Percentiles rank a stretch among this genome's conserved stretches.
Evolutionary conservation across 495 filamentous ascomycete species (phyloP).

Genomic region (Lentithecium fluviatile): DNA sequence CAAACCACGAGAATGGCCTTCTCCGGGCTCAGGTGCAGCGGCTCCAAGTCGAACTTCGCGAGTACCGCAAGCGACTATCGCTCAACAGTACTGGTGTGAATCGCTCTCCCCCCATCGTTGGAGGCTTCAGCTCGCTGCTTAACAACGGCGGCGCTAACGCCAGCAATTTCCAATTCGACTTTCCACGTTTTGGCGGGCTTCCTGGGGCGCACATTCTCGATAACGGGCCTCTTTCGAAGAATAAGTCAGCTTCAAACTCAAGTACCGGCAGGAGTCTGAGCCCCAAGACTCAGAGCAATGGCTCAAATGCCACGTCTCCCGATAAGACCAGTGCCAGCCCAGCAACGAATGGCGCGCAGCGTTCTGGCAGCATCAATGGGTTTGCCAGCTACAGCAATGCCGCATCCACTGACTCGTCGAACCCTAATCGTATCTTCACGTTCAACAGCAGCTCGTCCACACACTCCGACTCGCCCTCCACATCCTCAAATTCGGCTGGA

Average conservation of each 20-base stretch:
- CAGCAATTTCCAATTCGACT: conserved; percentile 89
- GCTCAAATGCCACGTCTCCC: conserved; percentile 28
- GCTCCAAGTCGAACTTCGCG: conserved; percentile 76
- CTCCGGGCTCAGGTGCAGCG: conserved; percentile 84
- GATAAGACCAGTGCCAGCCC: conserved; percentile 12
- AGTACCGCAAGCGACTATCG: conserved; percentile 84
- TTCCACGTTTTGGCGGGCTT: conserved; percentile 84
- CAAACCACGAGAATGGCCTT: conserved; percentile 82
- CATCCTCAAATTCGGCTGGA: conserved; percentile 57
- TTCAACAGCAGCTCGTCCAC: conserved; percentile 47
- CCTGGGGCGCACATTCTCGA: conserved; percentile 63
- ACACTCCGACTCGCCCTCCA: conserved; percentile 56
- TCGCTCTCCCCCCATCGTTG: conserved; percentile 46
- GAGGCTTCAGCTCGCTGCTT: conserved; percentile 26
- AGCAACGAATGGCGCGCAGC: conserved; percentile 6
- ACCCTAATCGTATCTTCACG: conserved; percentile 39
- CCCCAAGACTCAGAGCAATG: conserved; percentile 35
- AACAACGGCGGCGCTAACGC: conserved; percentile 32
- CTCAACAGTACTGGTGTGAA: conserved; percentile 49
- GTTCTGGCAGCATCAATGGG: conserved; percentile 46
- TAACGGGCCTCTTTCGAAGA: conserved; percentile 45
- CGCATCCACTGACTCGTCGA: conserved; percentile 36
- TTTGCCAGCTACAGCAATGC: conserved; percentile 30
- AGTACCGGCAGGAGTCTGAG: conserved; percentile 37
- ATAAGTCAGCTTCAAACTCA: conserved; percentile 16